Evolutionary conservation across 1,284 basidiomycete species (phyloP), one percentile per base, ranked within the genome.

Genomic region (Cystobasidium pallidum): DNA sequence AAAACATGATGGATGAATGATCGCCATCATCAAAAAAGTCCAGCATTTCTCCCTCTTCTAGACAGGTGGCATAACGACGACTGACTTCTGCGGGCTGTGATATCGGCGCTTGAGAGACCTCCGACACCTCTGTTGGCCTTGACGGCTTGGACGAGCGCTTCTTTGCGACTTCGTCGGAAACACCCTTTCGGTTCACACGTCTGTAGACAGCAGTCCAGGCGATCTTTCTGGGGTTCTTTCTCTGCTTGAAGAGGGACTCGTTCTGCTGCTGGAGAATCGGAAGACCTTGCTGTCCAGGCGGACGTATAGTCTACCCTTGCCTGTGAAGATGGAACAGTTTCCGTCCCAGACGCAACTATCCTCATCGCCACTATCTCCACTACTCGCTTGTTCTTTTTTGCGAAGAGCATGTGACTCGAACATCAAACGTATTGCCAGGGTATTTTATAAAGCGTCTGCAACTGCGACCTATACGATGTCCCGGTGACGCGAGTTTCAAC

Each of bases 221-320:
- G 84, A 99, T 94, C 89, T 99, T 98, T 82, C 95, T 92, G 70
- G 96, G 95, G 88, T 99, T 99, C 87, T 99, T 99, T 86, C 95
- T 92, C 84, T 99, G 96, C 75, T 93, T 86, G 90, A 99, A 99
- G 78, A 99, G 90, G 75, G 94, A 98, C 79, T 94, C 88, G 82
- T 88, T 90, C 88, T 96, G 77, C 91, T 90, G 81, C 83, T 86
- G 78, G 88, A 72, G 77, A 79, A 79, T 64, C 77, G 74, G 77
- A 80, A 87, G 80, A 94, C 92, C 86, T 95, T 96, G 85, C 89
- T 92, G 88, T 97, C 94, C 78, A 91, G 90, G 78, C 94, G 91
- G 82, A 97, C 92, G 83, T 94, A 96, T 78, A 93, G 88, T 82
- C 91, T 91, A 81, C 94, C 79, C 77, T 77, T 74, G 34, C 36